phyloP scores from a whole-genome alignment of 257 asterid species.

The Voacanga thouarsii region DNA sequence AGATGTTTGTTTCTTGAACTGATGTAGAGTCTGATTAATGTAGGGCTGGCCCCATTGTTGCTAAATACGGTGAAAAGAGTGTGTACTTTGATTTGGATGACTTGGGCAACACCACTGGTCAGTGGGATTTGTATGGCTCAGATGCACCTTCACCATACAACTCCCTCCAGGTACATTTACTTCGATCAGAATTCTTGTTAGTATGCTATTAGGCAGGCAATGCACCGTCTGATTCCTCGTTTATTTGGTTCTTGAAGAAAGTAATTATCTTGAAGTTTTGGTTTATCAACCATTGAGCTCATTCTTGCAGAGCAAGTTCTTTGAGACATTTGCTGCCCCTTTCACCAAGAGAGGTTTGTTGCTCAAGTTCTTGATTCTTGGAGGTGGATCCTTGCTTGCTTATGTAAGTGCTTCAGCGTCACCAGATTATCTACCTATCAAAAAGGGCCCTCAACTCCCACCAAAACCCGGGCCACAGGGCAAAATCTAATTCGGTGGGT shows the following conservation, averaged over 20 bases:
- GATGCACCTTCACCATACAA: slow-evolving; percentile 97
- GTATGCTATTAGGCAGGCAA: neutral
- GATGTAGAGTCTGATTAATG: slow-evolving; percentile 1
- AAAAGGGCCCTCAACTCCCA: slow-evolving; percentile 93
- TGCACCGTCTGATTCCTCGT: neutral
- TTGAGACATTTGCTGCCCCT: slow-evolving; percentile 96
- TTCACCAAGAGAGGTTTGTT: slow-evolving; percentile 94
- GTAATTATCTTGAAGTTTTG: neutral
- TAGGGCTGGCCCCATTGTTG: slow-evolving; percentile 78
- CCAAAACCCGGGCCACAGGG: slow-evolving; percentile 84
- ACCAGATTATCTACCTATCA: slow-evolving; percentile 82
- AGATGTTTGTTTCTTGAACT: neutral
- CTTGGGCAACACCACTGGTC: slow-evolving; percentile 85
- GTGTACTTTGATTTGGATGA: slow-evolving; percentile 96
- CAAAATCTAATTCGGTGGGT: slow-evolving; percentile 46
- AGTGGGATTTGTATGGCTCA: slow-evolving; percentile 96
- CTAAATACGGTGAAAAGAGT: slow-evolving; percentile 93
- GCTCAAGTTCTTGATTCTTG: slow-evolving; percentile 92
- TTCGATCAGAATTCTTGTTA: neutral
- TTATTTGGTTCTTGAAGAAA: neutral
- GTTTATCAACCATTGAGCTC: neutral
- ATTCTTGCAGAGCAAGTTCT: slow-evolving; percentile 80
- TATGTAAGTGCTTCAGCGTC: slow-evolving; percentile 82
- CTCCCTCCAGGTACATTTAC: slow-evolving; percentile 58
- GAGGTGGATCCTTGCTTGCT: slow-evolving; percentile 83